phyloP scores from a whole-genome alignment of 768 basidiomycete genomes.

The Gyrodon lividus region DNA sequence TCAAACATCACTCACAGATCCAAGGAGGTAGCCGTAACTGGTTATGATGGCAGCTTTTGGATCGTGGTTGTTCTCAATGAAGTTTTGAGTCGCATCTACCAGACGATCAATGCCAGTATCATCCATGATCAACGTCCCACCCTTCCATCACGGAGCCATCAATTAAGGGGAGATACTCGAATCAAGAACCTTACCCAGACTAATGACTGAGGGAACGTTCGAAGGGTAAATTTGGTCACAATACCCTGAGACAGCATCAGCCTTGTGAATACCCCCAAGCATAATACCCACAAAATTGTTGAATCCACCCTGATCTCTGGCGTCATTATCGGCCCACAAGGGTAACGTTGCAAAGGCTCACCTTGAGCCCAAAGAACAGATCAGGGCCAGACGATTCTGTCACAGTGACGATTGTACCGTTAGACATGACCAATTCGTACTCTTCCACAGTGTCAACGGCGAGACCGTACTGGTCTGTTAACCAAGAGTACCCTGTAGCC shows the following conservation, averaged over 20 bases:
- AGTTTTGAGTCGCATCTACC: conserved; percentile 19
- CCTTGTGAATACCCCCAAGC: conserved; percentile 9
- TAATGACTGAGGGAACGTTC: conserved; percentile 48
- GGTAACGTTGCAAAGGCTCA: conserved; percentile 15
- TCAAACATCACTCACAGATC: neutral
- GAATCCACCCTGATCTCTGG: conserved; percentile 48
- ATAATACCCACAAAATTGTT: conserved; percentile 53
- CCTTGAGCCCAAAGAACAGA: conserved; percentile 46
- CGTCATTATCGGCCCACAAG: neutral
- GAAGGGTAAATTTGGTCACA: conserved; percentile 56
- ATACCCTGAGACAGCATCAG: conserved; percentile 52
- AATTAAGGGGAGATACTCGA: conserved; percentile 19
- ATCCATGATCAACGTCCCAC: conserved; percentile 33
- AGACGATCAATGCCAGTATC: too few relatives aligned
- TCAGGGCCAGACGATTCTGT: conserved; percentile 30
- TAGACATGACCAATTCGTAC: conserved; percentile 60
- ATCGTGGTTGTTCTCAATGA: conserved; percentile 20
- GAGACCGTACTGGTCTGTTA: conserved; percentile 59
- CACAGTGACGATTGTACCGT: conserved; percentile 45
- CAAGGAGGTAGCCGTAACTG: conserved; percentile 31
- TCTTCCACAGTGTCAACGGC: conserved; percentile 53
- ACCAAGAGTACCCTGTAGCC: conserved; percentile 58
- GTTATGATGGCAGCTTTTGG: conserved; percentile 40
- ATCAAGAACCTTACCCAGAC: conserved; percentile 49
- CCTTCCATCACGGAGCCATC: conserved; percentile 34